Evolutionary conservation across 2,329 filamentous ascomycete species (phyloP).

Genomic region (Huntiella moniliformis): DNA sequence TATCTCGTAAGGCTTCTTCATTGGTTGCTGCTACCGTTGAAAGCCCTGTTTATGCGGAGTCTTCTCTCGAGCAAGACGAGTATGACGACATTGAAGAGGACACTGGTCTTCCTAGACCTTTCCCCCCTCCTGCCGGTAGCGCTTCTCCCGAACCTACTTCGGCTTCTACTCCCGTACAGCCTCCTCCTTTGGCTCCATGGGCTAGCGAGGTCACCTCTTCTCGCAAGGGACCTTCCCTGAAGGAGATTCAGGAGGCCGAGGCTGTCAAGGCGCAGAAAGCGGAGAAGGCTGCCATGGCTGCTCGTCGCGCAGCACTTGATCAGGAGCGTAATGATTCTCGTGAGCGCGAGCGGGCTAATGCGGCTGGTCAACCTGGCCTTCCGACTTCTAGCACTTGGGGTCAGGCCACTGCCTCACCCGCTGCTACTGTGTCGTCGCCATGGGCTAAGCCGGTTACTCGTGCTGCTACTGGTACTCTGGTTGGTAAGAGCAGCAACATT

Average conservation of each 20-base stretch:
- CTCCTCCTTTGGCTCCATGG: slow-evolving; percentile 78
- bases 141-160: slow-evolving; percentile 35
- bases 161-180: slow-evolving; percentile 23
- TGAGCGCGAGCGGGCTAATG: slow-evolving; percentile 35
- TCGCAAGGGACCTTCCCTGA: slow-evolving; percentile 75
- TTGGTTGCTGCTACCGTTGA: not conserved
- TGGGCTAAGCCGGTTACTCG: slow-evolving; percentile 45
- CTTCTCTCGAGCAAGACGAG: not conserved
- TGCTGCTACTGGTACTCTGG: slow-evolving; percentile 19
- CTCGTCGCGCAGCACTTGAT: slow-evolving; percentile 60
- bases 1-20: not conserved
- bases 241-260: slow-evolving; percentile 92
- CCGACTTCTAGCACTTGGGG: slow-evolving; percentile 84
- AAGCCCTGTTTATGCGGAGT: not conserved
- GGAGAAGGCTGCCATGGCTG: slow-evolving; percentile 61
- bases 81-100: slow-evolving; percentile 13
- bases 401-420: slow-evolving; percentile 50
- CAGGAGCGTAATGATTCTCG: slow-evolving; percentile 48
- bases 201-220: slow-evolving; percentile 63
- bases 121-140: slow-evolving; percentile 33
- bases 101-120: slow-evolving; percentile 56
- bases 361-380: slow-evolving; percentile 48
- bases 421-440: slow-evolving; percentile 30
- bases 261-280: slow-evolving; percentile 80
- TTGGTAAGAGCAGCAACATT: slow-evolving; percentile 60